These are phyloP conservation scores for Salix purpurea DNA, from an alignment of 345 rosid genomes.

Conservation along the genomic window DNA sequence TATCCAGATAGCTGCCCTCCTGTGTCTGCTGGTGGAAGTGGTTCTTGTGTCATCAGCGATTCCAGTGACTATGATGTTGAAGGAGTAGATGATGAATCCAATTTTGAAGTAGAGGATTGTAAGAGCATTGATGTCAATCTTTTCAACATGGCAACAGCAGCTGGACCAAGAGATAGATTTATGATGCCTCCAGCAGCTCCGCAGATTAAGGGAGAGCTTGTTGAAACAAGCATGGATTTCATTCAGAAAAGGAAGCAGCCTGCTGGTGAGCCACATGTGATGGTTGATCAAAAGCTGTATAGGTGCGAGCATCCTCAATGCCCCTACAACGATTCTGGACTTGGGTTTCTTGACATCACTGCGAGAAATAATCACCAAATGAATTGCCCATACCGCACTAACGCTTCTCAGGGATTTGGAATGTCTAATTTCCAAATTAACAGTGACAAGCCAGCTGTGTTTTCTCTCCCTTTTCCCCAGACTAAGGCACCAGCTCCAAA, in stretches of 20 bases:
- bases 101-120: constrained; percentile 36
- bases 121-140: constrained; percentile 42
- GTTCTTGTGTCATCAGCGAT: constrained; percentile 47
- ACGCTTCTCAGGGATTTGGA: constrained; percentile 32
- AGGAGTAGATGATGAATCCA: constrained; percentile 36
- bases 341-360: constrained; percentile 53
- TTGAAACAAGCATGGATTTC: constrained; percentile 29
- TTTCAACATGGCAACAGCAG: constrained; percentile 27
- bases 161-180: constrained; percentile 23
- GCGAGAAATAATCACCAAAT: constrained; percentile 72
- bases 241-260: constrained; percentile 53
- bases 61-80: constrained; percentile 73
- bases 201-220: constrained; percentile 52
- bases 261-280: constrained; percentile 24
- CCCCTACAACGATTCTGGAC: constrained; percentile 43
- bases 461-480: constrained; percentile 37
- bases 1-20: constrained; percentile 57
- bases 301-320: constrained; percentile 58
- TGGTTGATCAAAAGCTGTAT: constrained; percentile 34
- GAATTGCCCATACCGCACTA: constrained; percentile 40
- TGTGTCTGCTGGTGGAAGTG: constrained; percentile 39
- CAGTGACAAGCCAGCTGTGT: constrained; percentile 22
- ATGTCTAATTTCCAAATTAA: constrained; percentile 32
- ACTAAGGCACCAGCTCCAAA: constrained; percentile 14
- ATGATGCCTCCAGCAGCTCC: constrained; percentile 32